Evolutionary conservation across 2,329 filamentous ascomycete species (phyloP).

Genomic region (Colletotrichum sp.): DNA sequence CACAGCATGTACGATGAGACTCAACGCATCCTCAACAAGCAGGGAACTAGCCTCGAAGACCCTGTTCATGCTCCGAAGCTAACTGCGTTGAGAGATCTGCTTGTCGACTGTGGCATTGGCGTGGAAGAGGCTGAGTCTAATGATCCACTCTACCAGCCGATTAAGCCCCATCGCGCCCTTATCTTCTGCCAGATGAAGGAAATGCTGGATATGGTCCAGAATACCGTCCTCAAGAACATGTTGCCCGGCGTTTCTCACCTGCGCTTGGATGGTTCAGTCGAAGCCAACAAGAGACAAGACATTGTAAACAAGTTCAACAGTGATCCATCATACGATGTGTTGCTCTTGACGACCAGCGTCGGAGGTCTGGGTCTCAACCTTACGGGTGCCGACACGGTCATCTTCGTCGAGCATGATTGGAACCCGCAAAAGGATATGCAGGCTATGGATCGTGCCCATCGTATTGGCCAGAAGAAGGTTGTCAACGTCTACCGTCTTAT

Average conservation of each 20-base stretch:
- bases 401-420: slow-evolving; percentile 99
- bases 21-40: slow-evolving; percentile 77
- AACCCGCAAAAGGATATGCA: slow-evolving; percentile 99
- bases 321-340: slow-evolving; percentile 93
- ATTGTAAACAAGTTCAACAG: slow-evolving; percentile 99
- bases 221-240: slow-evolving; percentile 86
- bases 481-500: slow-evolving; percentile 98
- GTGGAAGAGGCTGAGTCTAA: slow-evolving; percentile 67
- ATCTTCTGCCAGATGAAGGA: slow-evolving; percentile 99
- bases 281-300: slow-evolving; percentile 91
- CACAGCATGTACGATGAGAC: slow-evolving; percentile 91
- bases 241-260: slow-evolving; percentile 93
- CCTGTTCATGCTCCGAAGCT: slow-evolving; percentile 91
- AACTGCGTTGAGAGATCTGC: slow-evolving; percentile 83
- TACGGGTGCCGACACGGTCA: slow-evolving; percentile 96
- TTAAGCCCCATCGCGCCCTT: slow-evolving; percentile 93
- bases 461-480: slow-evolving; percentile 99
- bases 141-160: slow-evolving; percentile 74
- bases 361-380: slow-evolving; percentile 94
- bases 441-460: slow-evolving; percentile 97
- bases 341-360: slow-evolving; percentile 93
- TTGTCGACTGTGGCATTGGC: slow-evolving; percentile 99
- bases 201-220: slow-evolving; percentile 99
- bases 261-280: slow-evolving; percentile 91
- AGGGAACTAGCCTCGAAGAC: slow-evolving; percentile 84